A percentile compares a stretch with the other conserved stretches of the same genome.
Evolutionary conservation across 495 filamentous ascomycete species (phyloP).

Genomic region (Aspergillus nanangensis): DNA sequence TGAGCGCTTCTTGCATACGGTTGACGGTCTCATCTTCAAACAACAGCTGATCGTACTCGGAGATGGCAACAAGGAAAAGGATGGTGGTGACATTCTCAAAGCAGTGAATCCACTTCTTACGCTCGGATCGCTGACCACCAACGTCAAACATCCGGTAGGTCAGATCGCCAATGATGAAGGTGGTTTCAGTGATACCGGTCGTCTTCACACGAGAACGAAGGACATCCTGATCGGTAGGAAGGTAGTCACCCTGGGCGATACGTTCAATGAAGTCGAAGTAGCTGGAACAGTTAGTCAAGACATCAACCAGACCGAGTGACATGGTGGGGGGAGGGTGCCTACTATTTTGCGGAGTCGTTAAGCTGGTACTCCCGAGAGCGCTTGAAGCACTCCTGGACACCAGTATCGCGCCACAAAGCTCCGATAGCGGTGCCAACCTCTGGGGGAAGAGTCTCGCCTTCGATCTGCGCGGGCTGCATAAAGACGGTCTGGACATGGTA

Average conservation of each 20-base stretch:
- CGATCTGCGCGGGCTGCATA: slow-evolving; percentile 93
- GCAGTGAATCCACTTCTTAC: slow-evolving; percentile 99
- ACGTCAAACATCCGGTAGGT: slow-evolving; percentile 99
- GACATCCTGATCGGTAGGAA: slow-evolving; percentile 96
- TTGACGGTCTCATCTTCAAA: slow-evolving; percentile 88
- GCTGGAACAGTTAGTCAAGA: slow-evolving; percentile 40
- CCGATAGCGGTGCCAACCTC: slow-evolving; percentile 94
- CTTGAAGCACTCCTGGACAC: slow-evolving; percentile 94
- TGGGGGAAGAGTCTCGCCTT: slow-evolving; percentile 88
- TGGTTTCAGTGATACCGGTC: slow-evolving; percentile 98
- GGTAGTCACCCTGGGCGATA: slow-evolving; percentile 87
- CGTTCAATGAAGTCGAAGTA: slow-evolving; percentile 96
- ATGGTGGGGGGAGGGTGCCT: slow-evolving; percentile 46
- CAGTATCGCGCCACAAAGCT: slow-evolving; percentile 88
- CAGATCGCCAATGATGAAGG: slow-evolving; percentile 95
- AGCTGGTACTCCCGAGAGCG: slow-evolving; percentile 94
- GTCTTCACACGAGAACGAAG: slow-evolving; percentile 98
- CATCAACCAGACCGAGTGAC: no score
- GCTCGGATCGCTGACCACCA: slow-evolving; percentile 95
- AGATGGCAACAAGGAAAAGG: slow-evolving; percentile 97
- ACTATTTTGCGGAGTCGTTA: slow-evolving; percentile 99
- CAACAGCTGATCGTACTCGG: slow-evolving; percentile 96
- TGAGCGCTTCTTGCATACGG: slow-evolving; percentile 99
- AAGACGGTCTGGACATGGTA: slow-evolving; percentile 95
- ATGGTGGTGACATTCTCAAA: slow-evolving; percentile 99